phyloP scores from a whole-genome alignment of 257 asterid genomes.

The Linderniella brevidens region DNA sequence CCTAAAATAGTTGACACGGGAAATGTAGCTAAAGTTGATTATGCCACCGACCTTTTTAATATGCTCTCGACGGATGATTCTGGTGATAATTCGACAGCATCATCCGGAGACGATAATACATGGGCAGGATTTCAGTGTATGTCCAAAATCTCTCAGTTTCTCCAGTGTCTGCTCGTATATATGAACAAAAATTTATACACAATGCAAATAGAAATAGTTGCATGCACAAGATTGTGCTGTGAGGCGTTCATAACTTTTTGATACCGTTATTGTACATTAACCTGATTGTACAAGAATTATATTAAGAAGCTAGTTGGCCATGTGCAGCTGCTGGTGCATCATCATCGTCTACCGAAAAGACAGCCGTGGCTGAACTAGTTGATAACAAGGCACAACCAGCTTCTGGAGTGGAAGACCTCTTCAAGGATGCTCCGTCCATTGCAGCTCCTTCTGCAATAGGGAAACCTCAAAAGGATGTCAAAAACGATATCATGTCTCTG shows the following conservation, averaged over 20 bases:
- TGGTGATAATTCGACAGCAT: constrained; percentile 36
- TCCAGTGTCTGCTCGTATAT: background rate
- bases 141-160: constrained; percentile 14
- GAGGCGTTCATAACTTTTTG: too few species aligned
- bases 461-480: background rate
- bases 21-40: constrained; percentile 47
- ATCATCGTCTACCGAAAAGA: background rate
- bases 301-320: background rate
- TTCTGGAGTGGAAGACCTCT: constrained; percentile 1
- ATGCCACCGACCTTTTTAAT: constrained; percentile 81
- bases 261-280: too few species aligned
- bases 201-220: too few species aligned
- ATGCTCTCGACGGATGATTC: constrained; percentile 70
- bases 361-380: background rate
- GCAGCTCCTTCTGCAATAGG: background rate
- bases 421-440: background rate
- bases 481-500: constrained; percentile 5
- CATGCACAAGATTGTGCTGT: background rate
- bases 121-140: constrained; percentile 97
- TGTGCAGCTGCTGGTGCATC: background rate
- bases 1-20: constrained; percentile 33
- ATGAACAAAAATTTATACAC: too few species aligned
- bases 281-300: too few species aligned
- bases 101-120: constrained; percentile 50
- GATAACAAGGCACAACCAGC: background rate